Percentiles rank a stretch among this genome's conserved stretches.
Evolutionary conservation across 257 asterid genomes (phyloP).

Genomic region (Lycium ferocissimum): DNA sequence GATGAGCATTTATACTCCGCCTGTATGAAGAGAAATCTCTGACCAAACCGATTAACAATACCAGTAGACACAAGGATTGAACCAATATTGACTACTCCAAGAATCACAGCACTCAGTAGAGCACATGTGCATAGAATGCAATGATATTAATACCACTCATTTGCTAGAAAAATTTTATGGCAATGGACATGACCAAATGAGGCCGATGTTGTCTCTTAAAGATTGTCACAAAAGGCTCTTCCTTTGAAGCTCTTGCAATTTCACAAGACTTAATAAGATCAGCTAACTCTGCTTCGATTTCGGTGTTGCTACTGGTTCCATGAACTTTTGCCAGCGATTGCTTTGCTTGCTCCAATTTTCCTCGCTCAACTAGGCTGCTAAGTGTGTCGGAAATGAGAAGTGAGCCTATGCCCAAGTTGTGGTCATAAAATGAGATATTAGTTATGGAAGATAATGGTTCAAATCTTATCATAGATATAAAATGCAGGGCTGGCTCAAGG

Average conservation of each 20-base stretch:
- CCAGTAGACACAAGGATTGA: conserved; percentile 76
- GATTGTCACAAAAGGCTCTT: conserved; percentile 80
- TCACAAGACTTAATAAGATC: conserved; percentile 85
- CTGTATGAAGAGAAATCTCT: conserved; percentile 66
- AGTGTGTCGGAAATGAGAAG: conserved; percentile 68
- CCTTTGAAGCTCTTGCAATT: conserved; percentile 60
- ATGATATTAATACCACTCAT: conserved; percentile 86
- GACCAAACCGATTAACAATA: conserved; percentile 73
- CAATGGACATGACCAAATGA: conserved; percentile 67
- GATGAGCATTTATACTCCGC: conserved; percentile 81
- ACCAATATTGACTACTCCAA: conserved; percentile 74
- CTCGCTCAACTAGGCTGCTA: conserved; percentile 82
- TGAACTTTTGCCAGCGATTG: conserved; percentile 78
- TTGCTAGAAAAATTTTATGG: conserved; percentile 81
- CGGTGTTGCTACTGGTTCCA: conserved; percentile 55
- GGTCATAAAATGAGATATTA: not conserved
- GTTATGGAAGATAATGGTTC: not conserved
- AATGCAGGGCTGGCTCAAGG: not conserved
- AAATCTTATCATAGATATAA: not conserved
- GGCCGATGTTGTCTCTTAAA: conserved; percentile 76
- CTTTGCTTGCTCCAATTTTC: conserved; percentile 73
- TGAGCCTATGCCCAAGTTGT: not conserved
- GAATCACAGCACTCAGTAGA: conserved; percentile 73
- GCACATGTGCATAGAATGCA: conserved; percentile 93
- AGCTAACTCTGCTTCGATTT: conserved; percentile 65